Evolutionary conservation across 768 basidiomycete species (phyloP).

Genomic region (Chiua virens): DNA sequence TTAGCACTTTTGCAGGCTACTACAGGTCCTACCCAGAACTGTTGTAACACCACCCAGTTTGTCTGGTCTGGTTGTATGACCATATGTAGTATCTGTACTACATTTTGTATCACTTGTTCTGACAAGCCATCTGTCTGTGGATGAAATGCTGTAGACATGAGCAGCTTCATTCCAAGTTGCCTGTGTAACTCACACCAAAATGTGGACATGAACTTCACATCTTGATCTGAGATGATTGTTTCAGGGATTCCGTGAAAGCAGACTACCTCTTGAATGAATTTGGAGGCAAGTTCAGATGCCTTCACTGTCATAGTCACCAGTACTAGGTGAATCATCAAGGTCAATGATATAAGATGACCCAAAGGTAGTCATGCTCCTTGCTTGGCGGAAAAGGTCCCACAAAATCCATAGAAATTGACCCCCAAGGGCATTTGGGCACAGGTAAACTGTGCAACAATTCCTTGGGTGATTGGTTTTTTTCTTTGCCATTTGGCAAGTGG

Average conservation of each 20-base stretch:
- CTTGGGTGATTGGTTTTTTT: slow-evolving; percentile 9
- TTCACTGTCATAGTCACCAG: slow-evolving; percentile 8
- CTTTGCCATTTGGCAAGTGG: slow-evolving; percentile 9
- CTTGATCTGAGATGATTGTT: slow-evolving; percentile 28
- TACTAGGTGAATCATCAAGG: slow-evolving; percentile 26
- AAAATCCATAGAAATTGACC: slow-evolving; percentile 19
- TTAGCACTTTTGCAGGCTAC: too few relatives aligned
- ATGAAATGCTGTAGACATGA: slow-evolving; percentile 14
- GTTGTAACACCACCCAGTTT: too few relatives aligned
- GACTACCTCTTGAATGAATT: slow-evolving; percentile 21
- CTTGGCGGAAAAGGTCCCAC: slow-evolving; percentile 19
- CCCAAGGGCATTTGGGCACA: slow-evolving; percentile 10
- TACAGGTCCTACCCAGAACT: too few relatives aligned
- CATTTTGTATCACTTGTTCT: too few relatives aligned
- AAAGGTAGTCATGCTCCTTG: slow-evolving; percentile 21
- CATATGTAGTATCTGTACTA: too few relatives aligned
- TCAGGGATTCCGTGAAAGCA: slow-evolving; percentile 33
- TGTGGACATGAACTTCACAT: slow-evolving; percentile 27
- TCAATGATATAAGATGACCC: slow-evolving; percentile 27
- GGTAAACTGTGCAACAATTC: not conserved
- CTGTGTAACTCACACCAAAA: slow-evolving; percentile 21
- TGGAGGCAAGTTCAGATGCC: not conserved
- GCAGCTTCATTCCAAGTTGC: slow-evolving; percentile 7
- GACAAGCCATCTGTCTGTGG: too few relatives aligned
- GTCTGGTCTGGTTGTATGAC: not conserved